Conservation (phyloP, 2,329 filamentous ascomycete species). For the Colletotrichum acutatum region DNA sequence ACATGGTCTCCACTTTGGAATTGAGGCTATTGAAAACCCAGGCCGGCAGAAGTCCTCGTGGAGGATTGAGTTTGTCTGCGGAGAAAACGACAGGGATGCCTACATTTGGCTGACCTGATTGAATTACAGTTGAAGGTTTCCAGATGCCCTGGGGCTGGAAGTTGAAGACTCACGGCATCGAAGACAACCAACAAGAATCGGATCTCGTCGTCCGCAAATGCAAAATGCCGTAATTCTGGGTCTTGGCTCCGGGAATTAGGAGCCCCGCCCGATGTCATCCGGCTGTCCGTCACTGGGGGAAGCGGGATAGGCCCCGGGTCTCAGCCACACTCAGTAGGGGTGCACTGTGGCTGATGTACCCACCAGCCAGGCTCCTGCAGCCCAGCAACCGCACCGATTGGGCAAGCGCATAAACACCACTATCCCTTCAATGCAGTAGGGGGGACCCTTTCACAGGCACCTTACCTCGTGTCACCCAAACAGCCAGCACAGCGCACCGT, state of each 20-base stretch:
- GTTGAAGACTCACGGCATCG: background rate
- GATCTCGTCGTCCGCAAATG: background rate
- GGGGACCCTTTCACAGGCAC: constrained; percentile 27
- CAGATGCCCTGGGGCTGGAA: background rate
- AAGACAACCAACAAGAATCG: background rate
- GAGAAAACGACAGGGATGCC: background rate
- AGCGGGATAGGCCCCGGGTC: background rate
- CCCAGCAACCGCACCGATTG: constrained; percentile 36
- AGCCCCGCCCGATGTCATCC: background rate
- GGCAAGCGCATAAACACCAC: constrained; percentile 36
- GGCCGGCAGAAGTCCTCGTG: constrained; percentile 18
- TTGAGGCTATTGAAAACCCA: constrained; percentile 32
- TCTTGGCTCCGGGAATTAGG: background rate
- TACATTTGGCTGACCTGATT: background rate
- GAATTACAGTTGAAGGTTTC: background rate
- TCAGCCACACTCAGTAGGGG: constrained; percentile 12
- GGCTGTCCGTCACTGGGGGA: constrained; percentile 1
- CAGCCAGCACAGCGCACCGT: constrained; percentile 20
- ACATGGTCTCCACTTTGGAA: constrained; percentile 26
- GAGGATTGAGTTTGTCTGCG: background rate
- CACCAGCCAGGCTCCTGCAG: constrained; percentile 20
- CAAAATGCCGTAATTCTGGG: background rate
- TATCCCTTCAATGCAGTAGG: constrained; percentile 10
- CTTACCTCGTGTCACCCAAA: constrained; percentile 23
- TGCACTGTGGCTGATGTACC: constrained; percentile 2